Base-by-base conservation (phyloP, 2,329 filamentous ascomycete genomes). In the Colletotrichum graminicola region DNA sequence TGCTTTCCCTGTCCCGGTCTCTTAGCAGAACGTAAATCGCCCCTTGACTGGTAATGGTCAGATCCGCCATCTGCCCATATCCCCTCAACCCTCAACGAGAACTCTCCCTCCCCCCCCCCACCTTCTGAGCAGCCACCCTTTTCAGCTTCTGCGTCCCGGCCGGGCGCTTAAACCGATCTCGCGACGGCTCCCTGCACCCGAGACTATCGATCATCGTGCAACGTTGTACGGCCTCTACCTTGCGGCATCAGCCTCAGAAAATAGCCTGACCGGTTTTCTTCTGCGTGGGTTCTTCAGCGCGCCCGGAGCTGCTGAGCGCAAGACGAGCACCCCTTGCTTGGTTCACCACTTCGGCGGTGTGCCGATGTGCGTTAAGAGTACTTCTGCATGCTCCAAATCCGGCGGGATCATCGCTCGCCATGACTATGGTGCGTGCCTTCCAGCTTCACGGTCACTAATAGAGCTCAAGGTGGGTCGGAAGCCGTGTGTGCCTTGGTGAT, bases 141-240 rank as follows among this genome's bases (percentile, higher is more conserved):
- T 34, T 59, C n/a, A 29, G 36, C 52, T 59, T 68, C 39, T 49
- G 36, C 57, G 64, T 55, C 23, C 68, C 54, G 23, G 32, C 41
- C 32, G 61, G 70, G 63, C 41, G 66, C 59, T 34, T 66, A 61
- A 51, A 21, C 66, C 70, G 70, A 72, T 72, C 69, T 69, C 70
- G 52, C 49, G 41, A 49, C 66, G 66, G 70, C 39, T 72, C 62
- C 70, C 66, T 62, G 66, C 70, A 57, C 61, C 41, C 49, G 57
- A 62, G 56, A 60, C 67, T 39, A 41, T 43, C 65, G 70, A 72
- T 72, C 70, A 57, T 32, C 61, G 59, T 56, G 60, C 61, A 71
- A 62, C 66, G 61, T 72, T 61, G 61, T 59, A 72, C 66, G 10
- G 66, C 60, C 41, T 41, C 39, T 61, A 32, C 59, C 18, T 54